Base-by-base conservation (phyloP, 2,329 filamentous ascomycete species). In the Colletotrichum limetticola region DNA sequence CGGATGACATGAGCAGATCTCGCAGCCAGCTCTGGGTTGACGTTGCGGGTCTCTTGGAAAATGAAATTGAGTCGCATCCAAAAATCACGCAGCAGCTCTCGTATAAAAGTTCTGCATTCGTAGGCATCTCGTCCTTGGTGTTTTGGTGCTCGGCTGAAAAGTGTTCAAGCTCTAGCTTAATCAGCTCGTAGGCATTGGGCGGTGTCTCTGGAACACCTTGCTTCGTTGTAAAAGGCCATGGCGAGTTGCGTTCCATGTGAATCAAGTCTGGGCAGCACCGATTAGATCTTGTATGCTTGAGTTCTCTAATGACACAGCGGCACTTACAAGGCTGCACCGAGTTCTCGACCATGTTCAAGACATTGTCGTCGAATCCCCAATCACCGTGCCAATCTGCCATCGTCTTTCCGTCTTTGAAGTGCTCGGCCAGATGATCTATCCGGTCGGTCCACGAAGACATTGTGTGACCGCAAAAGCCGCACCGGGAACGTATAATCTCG, bases 311-410 rank as follows among this genome's bases (percentile, higher is more conserved):
- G 22, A 4, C 26, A 76, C 26, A 8, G 30, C 6, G 22, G 7
- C 26, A 76, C 75, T 59, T 60, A 78, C 76, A 83, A 9, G 82
- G 82, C n/a, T 81, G 81, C 66, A 84, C 82, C 30, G 81, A 79
- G 69, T 83, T 84, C 72, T 84, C 81, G 37, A 84, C 78, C 66
- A 82, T 79, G 32, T 81, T 79, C 53, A 81, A 74, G 9, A 84
- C 76, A 8, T 79, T 76, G 2, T 76, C 72, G 9, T 83, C 82
- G 49, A 85, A 83, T 67, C 82, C 83, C 79, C 82, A 82, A 53
- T 83, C 82, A 28, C 83, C 83, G 52, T 81, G 80, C 83, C 82
- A 85, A 37, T 83, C 80, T 52, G 79, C 79, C 82, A 85, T 85
- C 60, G 77, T 79, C 55, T 79, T 79, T 19, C 82, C 83, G 6